Evolutionary conservation across 1,284 basidiomycete genomes (phyloP).

Genomic region (Ceraceosorus guamensis): DNA sequence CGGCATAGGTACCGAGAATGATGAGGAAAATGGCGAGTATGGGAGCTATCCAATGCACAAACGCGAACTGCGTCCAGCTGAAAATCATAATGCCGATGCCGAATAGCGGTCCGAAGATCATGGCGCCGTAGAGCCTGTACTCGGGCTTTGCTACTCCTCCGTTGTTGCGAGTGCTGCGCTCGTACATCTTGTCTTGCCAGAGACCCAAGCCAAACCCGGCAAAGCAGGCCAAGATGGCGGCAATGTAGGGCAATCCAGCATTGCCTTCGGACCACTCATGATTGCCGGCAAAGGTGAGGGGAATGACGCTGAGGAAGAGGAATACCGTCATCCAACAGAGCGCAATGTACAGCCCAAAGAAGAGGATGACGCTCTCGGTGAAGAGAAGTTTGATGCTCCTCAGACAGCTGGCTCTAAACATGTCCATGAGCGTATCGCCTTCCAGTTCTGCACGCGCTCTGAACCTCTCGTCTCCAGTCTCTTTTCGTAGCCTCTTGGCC

Average conservation of each 20-base stretch:
- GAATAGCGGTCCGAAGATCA: slow-evolving; percentile 22
- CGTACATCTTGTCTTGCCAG: slow-evolving; percentile 32
- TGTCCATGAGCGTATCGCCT: slow-evolving; percentile 36
- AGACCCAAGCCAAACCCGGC: slow-evolving; percentile 38
- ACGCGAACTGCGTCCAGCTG: slow-evolving; percentile 26
- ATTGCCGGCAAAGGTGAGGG: slow-evolving; percentile 45
- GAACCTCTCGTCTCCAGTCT: slow-evolving; percentile 43
- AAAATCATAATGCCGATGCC: slow-evolving; percentile 35
- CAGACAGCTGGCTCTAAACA: slow-evolving; percentile 38
- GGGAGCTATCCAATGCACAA: slow-evolving; percentile 31
- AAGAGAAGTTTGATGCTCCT: slow-evolving; percentile 42
- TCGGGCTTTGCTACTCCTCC: slow-evolving; percentile 27
- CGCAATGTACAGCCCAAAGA: slow-evolving; percentile 31
- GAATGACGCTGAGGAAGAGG: slow-evolving; percentile 32
- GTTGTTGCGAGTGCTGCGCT: slow-evolving; percentile 21
- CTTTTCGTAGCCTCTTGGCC: slow-evolving; percentile 41
- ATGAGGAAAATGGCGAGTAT: slow-evolving; percentile 27
- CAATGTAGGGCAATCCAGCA: slow-evolving; percentile 46
- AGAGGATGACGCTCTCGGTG: slow-evolving; percentile 44
- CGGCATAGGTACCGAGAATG: slow-evolving; percentile 34
- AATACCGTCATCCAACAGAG: slow-evolving; percentile 7
- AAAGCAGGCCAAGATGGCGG: slow-evolving; percentile 42
- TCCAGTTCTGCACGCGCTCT: slow-evolving; percentile 46
- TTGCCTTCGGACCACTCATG: slow-evolving; percentile 47
- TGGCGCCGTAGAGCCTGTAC: slow-evolving; percentile 33